Evolutionary conservation across 352 stramenopile genomes (phyloP).

Genomic region (Globisporangium cystogenes): DNA sequence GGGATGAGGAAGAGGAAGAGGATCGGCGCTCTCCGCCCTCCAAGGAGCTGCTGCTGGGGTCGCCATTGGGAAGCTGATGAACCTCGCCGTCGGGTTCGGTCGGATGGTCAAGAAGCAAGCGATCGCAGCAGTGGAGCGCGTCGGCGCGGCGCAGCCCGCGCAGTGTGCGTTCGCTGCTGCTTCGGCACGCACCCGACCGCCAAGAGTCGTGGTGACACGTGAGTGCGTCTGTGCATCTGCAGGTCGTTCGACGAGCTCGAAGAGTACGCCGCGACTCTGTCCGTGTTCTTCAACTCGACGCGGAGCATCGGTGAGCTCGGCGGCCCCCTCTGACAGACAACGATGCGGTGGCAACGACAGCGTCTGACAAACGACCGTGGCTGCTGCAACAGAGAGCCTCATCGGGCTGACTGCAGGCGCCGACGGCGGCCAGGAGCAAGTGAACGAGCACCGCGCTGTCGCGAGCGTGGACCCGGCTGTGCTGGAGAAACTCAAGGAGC

Average conservation of each 20-base stretch:
- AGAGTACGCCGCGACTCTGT: conserved; percentile 66
- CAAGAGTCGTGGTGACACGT: too few relatives aligned
- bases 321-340: neutral
- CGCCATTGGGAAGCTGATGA: conserved; percentile 69
- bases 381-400: conserved; percentile 35
- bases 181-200: too few relatives aligned
- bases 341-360: neutral
- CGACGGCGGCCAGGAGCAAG: conserved; percentile 46
- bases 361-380: neutral
- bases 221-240: too few relatives aligned
- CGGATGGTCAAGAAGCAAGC: conserved; percentile 85
- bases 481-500: conserved; percentile 40
- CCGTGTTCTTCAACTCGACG: conserved; percentile 69
- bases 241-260: conserved; percentile 58
- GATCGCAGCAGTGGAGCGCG: conserved; percentile 73
- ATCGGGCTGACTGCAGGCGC: conserved; percentile 44
- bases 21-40: conserved; percentile 41
- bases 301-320: conserved; percentile 42
- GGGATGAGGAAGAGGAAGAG: conserved; percentile 86
- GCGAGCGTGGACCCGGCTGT: conserved; percentile 21
- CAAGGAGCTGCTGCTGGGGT: conserved; percentile 15
- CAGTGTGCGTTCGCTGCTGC: conserved; percentile 58
- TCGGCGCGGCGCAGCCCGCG: conserved; percentile 44
- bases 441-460: conserved; percentile 31
- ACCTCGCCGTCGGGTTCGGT: conserved; percentile 75